These are phyloP conservation scores for Orbilia blumenaviensis DNA, from an alignment of 2,329 filamentous ascomycete genomes.

Conservation along the genomic window DNA sequence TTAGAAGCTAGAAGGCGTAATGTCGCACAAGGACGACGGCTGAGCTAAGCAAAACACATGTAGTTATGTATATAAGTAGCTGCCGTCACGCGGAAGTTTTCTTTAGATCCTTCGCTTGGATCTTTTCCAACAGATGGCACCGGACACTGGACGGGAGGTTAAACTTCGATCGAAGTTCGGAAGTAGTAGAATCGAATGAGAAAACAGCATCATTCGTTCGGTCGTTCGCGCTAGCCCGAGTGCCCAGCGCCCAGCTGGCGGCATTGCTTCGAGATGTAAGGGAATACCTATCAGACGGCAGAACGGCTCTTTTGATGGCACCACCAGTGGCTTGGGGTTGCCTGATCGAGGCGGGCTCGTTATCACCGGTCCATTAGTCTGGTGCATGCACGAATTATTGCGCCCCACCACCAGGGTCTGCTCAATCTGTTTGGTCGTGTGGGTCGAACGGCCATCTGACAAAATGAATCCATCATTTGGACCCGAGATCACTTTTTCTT, in stretches of 20 bases:
- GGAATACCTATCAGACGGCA: neutral
- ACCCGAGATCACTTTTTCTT: neutral
- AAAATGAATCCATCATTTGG: neutral
- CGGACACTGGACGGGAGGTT: neutral
- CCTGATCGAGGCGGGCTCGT: slow-evolving; percentile 15
- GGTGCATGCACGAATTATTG: neutral
- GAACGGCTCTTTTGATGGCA: neutral
- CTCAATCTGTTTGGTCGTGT: slow-evolving; percentile 7
- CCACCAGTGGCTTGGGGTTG: slow-evolving; percentile 22
- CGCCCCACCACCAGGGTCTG: slow-evolving; percentile 1
- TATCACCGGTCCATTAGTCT: slow-evolving; percentile 12
- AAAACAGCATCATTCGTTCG: no score
- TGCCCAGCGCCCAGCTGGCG: neutral
- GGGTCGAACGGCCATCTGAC: slow-evolving; percentile 18
- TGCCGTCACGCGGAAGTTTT: neutral
- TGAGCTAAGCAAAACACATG: no score
- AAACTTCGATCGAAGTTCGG: slow-evolving; percentile 28
- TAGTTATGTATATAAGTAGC: no score
- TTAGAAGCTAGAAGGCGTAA: neutral
- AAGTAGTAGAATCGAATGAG: neutral
- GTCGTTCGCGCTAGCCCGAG: neutral
- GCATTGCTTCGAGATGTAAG: neutral
- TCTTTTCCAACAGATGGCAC: neutral
- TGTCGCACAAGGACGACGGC: neutral
- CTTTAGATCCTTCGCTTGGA: slow-evolving; percentile 1